phyloP scores from a whole-genome alignment of 139 green algal genomes.

The Ettlia oleoabundans region DNA sequence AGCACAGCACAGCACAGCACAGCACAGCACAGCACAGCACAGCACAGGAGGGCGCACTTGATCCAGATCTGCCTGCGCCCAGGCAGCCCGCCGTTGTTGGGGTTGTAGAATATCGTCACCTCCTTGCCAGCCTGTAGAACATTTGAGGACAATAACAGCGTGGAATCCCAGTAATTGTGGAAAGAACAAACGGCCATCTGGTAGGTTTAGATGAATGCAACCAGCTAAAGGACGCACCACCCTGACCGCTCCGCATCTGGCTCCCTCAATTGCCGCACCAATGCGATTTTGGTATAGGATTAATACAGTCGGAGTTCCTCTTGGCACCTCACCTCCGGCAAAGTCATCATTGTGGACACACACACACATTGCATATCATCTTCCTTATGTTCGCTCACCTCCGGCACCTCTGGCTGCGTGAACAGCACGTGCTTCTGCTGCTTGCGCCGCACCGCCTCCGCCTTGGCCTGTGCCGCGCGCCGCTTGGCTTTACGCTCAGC shows the following conservation, averaged over 20 bases:
- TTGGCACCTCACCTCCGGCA: no score
- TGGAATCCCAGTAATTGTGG: neutral
- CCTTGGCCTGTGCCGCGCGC: slow-evolving; percentile 34
- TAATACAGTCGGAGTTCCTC: no score
- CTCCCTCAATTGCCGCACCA: no score
- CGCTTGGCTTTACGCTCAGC: neutral
- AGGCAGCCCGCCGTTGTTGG: slow-evolving; percentile 68
- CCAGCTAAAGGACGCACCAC: no score
- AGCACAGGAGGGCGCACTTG: slow-evolving; percentile 19
- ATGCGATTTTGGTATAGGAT: no score
- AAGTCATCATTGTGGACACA: neutral
- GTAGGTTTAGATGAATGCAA: no score
- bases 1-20: no score
- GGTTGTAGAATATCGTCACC: slow-evolving; percentile 77
- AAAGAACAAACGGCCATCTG: no score
- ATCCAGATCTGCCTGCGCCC: slow-evolving; percentile 61
- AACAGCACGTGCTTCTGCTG: slow-evolving; percentile 67
- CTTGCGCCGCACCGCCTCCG: slow-evolving; percentile 44
- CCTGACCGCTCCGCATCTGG: no score
- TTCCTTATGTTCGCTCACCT: slow-evolving; percentile 19
- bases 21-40: no score
- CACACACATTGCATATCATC: neutral
- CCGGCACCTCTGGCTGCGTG: slow-evolving; percentile 50
- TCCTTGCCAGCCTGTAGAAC: slow-evolving; percentile 46
- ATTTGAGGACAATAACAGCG: neutral